phyloP scores from a whole-genome alignment of 305 asterid species.

The Fraxinus sp. region DNA sequence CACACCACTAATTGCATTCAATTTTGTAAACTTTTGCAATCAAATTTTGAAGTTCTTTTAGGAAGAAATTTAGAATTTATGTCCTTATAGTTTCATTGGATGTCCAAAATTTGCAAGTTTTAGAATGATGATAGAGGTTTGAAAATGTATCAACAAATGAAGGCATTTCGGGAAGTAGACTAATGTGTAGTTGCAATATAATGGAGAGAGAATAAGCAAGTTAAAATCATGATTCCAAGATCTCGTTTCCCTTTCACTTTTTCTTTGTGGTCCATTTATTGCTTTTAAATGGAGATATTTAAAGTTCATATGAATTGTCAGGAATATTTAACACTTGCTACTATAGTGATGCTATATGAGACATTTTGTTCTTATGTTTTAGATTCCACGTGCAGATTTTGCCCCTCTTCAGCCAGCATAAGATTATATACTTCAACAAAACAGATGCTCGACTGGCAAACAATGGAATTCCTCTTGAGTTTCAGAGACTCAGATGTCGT shows the following conservation, averaged over 20 bases:
- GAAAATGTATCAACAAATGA: background rate
- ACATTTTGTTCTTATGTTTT: constrained; percentile 14
- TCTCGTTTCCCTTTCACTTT: background rate
- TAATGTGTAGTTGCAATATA: background rate
- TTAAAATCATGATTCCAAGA: background rate
- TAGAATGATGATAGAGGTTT: background rate
- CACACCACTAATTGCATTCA: background rate
- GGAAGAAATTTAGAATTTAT: background rate
- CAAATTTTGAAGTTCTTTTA: background rate
- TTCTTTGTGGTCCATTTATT: background rate
- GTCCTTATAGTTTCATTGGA: background rate
- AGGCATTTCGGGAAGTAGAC: background rate
- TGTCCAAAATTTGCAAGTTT: background rate
- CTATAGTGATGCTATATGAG: background rate
- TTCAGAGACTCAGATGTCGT: constrained; percentile 90
- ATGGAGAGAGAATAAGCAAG: background rate
- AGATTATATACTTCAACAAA: constrained; percentile 87
- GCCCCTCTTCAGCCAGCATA: constrained; percentile 78
- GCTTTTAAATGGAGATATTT: background rate
- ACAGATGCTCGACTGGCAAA: constrained; percentile 91
- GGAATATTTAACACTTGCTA: background rate
- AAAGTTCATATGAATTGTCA: too few relatives aligned
- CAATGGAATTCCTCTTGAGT: constrained; percentile 78
- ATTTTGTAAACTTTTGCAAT: background rate
- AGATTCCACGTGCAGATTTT: constrained; percentile 59